Conservation (phyloP, 2,329 filamentous ascomycete genomes). For the Talaromyces sp. region DNA sequence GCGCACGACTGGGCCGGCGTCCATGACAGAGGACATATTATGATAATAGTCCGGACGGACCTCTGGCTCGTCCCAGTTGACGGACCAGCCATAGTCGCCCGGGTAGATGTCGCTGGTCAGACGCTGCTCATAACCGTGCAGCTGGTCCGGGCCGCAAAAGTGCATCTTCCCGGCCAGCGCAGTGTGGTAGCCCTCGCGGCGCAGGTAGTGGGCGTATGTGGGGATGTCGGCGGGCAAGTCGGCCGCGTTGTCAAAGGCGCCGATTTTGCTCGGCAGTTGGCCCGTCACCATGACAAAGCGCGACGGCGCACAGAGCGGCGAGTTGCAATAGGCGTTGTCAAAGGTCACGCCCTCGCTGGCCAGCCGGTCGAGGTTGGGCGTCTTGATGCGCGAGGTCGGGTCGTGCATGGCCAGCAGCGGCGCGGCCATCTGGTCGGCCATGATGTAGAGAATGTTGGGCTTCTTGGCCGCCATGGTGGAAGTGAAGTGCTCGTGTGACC, state of each 20-base stretch:
- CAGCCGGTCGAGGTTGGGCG: constrained; percentile 79
- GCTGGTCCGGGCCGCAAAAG: constrained; percentile 82
- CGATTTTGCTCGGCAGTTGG: constrained; percentile 85
- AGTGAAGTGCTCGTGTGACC: neutral
- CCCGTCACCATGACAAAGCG: constrained; percentile 94
- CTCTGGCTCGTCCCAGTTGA: constrained; percentile 85
- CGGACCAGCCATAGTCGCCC: constrained; percentile 88
- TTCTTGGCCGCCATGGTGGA: constrained; percentile 38
- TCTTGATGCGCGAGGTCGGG: constrained; percentile 80
- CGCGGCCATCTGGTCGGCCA: constrained; percentile 92
- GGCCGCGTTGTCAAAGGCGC: constrained; percentile 85
- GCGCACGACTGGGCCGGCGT: constrained; percentile 80
- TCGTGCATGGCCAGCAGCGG: constrained; percentile 92
- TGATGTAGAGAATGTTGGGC: constrained; percentile 86
- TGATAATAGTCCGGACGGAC: constrained; percentile 87
- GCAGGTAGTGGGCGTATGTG: constrained; percentile 89
- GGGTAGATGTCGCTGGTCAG: constrained; percentile 96
- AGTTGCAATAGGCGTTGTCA: constrained; percentile 90
- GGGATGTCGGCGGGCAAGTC: constrained; percentile 78
- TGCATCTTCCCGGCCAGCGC: constrained; percentile 95
- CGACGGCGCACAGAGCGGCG: constrained; percentile 85
- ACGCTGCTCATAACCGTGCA: constrained; percentile 88
- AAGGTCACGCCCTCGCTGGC: constrained; percentile 82
- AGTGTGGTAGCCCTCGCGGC: constrained; percentile 80
- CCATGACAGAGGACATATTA: constrained; percentile 88